Conservation (phyloP, 139 green algal species). For the Coccomyxa sp. region DNA sequence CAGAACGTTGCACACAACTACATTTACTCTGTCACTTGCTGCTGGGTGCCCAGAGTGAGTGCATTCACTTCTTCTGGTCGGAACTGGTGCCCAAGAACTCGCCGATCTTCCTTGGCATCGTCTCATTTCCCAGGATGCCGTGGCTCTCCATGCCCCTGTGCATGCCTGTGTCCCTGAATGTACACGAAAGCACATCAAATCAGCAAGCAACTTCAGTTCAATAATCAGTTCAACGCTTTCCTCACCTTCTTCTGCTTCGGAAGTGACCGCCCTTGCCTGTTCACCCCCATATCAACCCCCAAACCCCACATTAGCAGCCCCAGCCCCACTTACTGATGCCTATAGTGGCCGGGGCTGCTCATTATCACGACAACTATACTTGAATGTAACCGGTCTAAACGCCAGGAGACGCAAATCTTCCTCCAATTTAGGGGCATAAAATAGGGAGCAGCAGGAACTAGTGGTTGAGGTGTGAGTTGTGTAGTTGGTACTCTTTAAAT, state of each 20-base stretch:
- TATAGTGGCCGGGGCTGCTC: too few relatives aligned
- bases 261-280: too few relatives aligned
- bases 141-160: not conserved
- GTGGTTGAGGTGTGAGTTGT: not conserved
- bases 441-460: not conserved
- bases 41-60: not conserved
- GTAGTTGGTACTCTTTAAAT: not conserved
- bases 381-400: too few relatives aligned
- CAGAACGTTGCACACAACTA: not conserved
- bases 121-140: slow-evolving; percentile 8
- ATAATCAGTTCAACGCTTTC: not conserved
- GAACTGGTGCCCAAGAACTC: slow-evolving; percentile 1
- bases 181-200: not conserved
- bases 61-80: not conserved
- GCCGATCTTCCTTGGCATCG: slow-evolving; percentile 16
- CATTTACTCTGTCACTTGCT: not conserved
- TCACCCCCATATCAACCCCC: too few relatives aligned
- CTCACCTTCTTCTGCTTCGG: not conserved
- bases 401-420: too few relatives aligned
- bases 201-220: not conserved
- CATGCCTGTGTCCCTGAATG: not conserved
- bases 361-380: too few relatives aligned
- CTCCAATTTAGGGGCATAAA: too few relatives aligned
- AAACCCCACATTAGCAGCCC: too few relatives aligned
- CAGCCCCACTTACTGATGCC: too few relatives aligned